Evolutionary conservation across 768 basidiomycete species (phyloP), one percentile per base, ranked within the genome.

Genomic region (Jaapia argillacea): DNA sequence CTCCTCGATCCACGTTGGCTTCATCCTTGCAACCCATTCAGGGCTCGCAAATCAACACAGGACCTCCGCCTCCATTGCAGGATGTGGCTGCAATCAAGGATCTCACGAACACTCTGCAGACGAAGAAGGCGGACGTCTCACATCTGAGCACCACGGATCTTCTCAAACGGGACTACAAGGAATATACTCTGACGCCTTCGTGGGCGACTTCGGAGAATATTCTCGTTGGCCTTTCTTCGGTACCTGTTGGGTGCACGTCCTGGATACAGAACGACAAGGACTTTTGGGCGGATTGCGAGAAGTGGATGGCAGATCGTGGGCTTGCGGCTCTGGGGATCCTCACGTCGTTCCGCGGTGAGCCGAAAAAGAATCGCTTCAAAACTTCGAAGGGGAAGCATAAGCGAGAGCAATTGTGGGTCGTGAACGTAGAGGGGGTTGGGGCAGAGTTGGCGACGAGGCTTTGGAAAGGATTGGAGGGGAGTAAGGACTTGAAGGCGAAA

Each of bases 161-260:
- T 16, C 72, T 99, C 4, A 72, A 90, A 10, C 68, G 96, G n/a
- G 96, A 99, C 63, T 99, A 92, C 70, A 98, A 99, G 59, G 81
- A 94, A 50, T 94, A 91, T 55, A 57, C 60, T 1, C 60, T 77
- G 45, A 60, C 65, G 0, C 71, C 80, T 2, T 55, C 67, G 1
- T 72, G 69, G 64, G 57, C 62, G 3, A 46, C 59, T 1, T 58
- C 56, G 14, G 46, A 54, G 23, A 55, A 63, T 5, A 65, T 88
- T 31, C 74, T 71, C 45, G 79, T 79, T 1, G 92, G 94, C 4
- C 64, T 99, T 10, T 75, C 88, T 1, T 85, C 89, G 3, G 84
- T 97, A 14, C 92, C 91, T 2, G 55, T 85, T 3, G 68, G 72
- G 5, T 69, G 93, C 4, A 67, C 75, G 40, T 53, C 55, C 1